Conservation (phyloP, 1,284 basidiomycete species). For the Marasmius tenuissimus region DNA sequence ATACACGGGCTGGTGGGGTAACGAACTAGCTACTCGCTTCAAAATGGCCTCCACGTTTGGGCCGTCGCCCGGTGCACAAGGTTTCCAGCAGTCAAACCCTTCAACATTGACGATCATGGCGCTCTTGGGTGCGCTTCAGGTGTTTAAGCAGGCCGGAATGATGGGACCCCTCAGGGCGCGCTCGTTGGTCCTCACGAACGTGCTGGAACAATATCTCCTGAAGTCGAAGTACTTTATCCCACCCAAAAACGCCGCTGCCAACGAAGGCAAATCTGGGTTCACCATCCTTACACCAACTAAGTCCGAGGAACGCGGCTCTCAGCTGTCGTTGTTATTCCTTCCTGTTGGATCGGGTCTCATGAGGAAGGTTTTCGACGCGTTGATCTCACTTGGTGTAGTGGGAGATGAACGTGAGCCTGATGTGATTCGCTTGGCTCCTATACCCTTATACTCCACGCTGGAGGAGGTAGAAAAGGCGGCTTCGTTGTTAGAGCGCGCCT, state of each 20-base stretch:
- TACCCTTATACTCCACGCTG: constrained; percentile 82
- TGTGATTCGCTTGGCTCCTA: constrained; percentile 86
- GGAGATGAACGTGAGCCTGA: constrained; percentile 90
- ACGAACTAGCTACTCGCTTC: constrained; percentile 86
- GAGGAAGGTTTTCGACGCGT: constrained; percentile 62
- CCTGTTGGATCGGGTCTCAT: constrained; percentile 66
- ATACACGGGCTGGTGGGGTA: constrained; percentile 97
- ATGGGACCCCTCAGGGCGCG: constrained; percentile 70
- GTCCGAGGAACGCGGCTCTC: constrained; percentile 73
- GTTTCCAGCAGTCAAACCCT: constrained; percentile 96
- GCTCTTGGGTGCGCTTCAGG: constrained; percentile 77
- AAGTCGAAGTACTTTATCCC: constrained; percentile 64
- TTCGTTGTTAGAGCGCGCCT: constrained; percentile 58
- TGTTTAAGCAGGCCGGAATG: constrained; percentile 80
- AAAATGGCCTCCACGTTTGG: constrained; percentile 85
- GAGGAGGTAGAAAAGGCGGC: constrained; percentile 75
- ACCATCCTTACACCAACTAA: constrained; percentile 85
- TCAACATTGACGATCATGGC: constrained; percentile 79
- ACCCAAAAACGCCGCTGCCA: constrained; percentile 34
- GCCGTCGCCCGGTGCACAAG: constrained; percentile 87
- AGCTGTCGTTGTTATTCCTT: constrained; percentile 82
- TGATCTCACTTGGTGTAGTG: constrained; percentile 75
- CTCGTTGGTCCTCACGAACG: constrained; percentile 68
- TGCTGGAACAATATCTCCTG: constrained; percentile 66
- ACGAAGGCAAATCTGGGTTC: constrained; percentile 54